These are phyloP conservation scores for Nelumbo lutea DNA, from an alignment of 164 flowering plant genomes.

Conservation along the genomic window DNA sequence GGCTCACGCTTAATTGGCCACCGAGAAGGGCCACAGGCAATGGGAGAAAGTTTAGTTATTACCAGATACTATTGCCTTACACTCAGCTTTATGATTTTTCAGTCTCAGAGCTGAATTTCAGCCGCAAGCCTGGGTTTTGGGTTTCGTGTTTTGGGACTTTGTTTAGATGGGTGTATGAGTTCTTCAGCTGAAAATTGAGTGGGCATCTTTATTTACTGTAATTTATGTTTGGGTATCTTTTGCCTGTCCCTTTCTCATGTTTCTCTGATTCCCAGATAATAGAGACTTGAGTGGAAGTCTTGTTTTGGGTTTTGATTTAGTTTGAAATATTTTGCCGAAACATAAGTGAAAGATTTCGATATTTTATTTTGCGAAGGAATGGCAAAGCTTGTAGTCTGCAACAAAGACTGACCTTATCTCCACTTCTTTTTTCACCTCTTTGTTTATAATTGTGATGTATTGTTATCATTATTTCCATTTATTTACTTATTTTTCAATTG, in stretches of 20 bases:
- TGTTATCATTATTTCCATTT: constrained; percentile 19
- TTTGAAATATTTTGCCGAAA: constrained; percentile 17
- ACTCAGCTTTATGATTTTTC: not conserved
- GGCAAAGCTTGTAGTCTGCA: constrained; percentile 38
- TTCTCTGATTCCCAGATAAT: constrained; percentile 1
- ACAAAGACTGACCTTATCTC: constrained; percentile 18
- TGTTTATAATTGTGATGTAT: constrained; percentile 13
- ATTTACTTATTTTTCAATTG: constrained; percentile 21
- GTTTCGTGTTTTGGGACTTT: constrained; percentile 5
- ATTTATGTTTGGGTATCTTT: not conserved
- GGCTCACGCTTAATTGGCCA: not conserved
- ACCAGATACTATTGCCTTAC: not conserved
- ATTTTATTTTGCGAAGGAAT: constrained; percentile 34
- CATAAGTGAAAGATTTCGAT: constrained; percentile 14
- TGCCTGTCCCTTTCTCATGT: not conserved
- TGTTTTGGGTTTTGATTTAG: constrained; percentile 9
- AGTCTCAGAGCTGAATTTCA: not conserved
- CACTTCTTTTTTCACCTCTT: constrained; percentile 20
- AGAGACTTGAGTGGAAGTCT: not conserved
- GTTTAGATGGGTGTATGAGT: constrained; percentile 3
- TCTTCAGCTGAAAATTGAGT: constrained; percentile 2
- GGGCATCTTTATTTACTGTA: not conserved
- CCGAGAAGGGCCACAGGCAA: not conserved
- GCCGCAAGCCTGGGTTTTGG: constrained; percentile 8
- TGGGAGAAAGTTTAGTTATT: not conserved